Conservation (phyloP, 2,329 filamentous ascomycete genomes). For the Colletotrichum chlorophyti region DNA sequence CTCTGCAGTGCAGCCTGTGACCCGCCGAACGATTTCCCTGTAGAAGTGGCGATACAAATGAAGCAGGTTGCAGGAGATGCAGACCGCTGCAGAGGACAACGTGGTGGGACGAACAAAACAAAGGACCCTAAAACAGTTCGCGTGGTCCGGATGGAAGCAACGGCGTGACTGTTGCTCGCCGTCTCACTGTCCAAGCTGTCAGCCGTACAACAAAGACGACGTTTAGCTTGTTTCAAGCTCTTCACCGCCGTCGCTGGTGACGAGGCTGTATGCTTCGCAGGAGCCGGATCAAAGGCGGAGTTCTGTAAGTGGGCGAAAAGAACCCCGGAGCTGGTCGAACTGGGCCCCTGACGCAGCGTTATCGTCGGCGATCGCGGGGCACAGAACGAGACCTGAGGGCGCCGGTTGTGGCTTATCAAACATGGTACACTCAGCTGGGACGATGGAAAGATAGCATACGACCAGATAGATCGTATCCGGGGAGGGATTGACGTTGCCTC, state of each 20-base stretch:
- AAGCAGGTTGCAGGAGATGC: not conserved
- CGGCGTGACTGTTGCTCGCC: not conserved
- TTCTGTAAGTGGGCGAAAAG: not conserved
- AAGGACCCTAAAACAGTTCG: not conserved
- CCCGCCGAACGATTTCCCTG: not conserved
- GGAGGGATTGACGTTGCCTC: not conserved
- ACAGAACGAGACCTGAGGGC: not conserved
- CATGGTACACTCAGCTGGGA: not conserved
- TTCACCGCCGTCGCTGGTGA: conserved; percentile 9
- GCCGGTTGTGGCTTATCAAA: not conserved
- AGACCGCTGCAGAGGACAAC: not conserved
- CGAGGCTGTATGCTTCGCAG: not conserved
- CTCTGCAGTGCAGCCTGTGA: not conserved
- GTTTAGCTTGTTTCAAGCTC: conserved; percentile 19
- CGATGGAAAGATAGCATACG: not conserved
- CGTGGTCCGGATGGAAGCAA: conserved; percentile 4
- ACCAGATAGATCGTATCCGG: not conserved
- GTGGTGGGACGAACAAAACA: not conserved
- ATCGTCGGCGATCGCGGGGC: not conserved
- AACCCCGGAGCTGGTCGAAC: not conserved
- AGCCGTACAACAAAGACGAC: conserved; percentile 16
- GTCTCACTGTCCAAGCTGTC: not conserved
- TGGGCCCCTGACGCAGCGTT: not conserved
- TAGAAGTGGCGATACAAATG: conserved; percentile 4
- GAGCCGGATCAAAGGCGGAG: not conserved